Evolutionary conservation across 2,329 filamentous ascomycete genomes (phyloP).

Genomic region (Aureobasidium sp.): DNA sequence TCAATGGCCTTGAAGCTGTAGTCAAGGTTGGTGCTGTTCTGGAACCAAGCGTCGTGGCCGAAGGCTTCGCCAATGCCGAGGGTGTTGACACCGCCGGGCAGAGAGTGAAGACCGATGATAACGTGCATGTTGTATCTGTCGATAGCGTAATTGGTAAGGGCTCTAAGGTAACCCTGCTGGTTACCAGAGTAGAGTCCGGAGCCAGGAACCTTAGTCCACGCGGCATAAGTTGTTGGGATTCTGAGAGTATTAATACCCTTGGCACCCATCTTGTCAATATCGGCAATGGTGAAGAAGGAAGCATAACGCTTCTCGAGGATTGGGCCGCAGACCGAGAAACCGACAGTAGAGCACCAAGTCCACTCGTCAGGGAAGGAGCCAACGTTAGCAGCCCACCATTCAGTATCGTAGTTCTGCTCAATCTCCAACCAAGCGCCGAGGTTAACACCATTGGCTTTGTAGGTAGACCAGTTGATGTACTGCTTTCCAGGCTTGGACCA

Average conservation of each 20-base stretch:
- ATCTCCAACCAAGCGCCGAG: conserved; percentile 31
- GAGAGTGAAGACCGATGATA: conserved; percentile 29
- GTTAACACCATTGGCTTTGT: conserved; percentile 22
- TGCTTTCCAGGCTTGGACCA: conserved; percentile 5
- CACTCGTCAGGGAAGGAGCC: conserved; percentile 29
- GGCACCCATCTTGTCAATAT: conserved; percentile 30
- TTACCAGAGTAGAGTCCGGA: conserved; percentile 29
- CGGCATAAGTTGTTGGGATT: conserved; percentile 34
- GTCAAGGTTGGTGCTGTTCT: conserved; percentile 29
- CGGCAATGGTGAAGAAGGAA: conserved; percentile 25
- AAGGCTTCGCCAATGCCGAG: conserved; percentile 22
- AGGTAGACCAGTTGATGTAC: conserved; percentile 21
- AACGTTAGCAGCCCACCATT: conserved; percentile 17
- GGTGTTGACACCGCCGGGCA: conserved; percentile 28
- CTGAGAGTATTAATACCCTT: conserved; percentile 28
- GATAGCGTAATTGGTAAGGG: conserved; percentile 31
- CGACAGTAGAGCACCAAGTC: conserved; percentile 29
- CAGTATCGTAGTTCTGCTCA: conserved; percentile 20
- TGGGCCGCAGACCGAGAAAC: conserved; percentile 25
- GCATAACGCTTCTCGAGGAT: conserved; percentile 28
- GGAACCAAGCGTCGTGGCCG: conserved; percentile 30
- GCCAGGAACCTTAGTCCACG: conserved; percentile 32
- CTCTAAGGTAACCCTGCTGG: conserved; percentile 26
- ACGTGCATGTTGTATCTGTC: conserved; percentile 31
- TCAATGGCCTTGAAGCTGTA: conserved; percentile 30